Evolutionary conservation across 495 filamentous ascomycete species (phyloP).

Genomic region (Friedmanniomyces simplex): DNA sequence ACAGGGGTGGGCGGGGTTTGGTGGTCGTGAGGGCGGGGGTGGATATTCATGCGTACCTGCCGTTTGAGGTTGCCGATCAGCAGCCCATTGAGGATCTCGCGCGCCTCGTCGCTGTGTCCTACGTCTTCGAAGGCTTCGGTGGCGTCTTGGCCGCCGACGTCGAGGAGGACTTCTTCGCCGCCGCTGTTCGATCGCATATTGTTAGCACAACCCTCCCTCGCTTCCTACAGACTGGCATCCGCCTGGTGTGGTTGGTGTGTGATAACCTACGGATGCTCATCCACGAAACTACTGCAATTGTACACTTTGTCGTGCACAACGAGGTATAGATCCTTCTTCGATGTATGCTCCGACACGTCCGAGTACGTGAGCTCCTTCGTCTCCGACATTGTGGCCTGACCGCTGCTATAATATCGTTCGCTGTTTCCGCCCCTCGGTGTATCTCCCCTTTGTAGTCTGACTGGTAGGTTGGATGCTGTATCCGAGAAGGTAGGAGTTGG

Average conservation of each 20-base stretch:
- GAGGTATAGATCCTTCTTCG: conserved; percentile 90
- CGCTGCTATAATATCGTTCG: too few species aligned
- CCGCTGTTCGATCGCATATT: conserved; percentile 47
- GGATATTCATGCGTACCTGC: conserved; percentile 65
- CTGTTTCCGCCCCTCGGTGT: not conserved
- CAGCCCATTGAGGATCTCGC: conserved; percentile 78
- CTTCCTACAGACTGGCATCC: not conserved
- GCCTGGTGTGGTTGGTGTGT: not conserved
- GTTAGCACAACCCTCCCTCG: not conserved
- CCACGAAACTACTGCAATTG: conserved; percentile 75
- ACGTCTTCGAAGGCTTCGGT: conserved; percentile 99
- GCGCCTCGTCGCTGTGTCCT: conserved; percentile 96
- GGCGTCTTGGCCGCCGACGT: conserved; percentile 92
- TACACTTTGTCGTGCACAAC: conserved; percentile 97
- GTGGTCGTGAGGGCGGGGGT: too few species aligned
- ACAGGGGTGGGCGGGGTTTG: conserved; percentile 8
- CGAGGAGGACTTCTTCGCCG: conserved; percentile 95
- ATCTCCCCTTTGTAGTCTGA: not conserved
- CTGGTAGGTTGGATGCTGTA: too few species aligned
- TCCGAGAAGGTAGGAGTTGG: too few species aligned
- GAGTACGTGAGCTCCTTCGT: conserved; percentile 68
- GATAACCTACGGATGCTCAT: conserved; percentile 90
- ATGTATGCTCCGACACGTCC: conserved; percentile 77
- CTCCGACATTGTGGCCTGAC: conserved; percentile 8
- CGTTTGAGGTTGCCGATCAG: conserved; percentile 76